Evolutionary conservation across 1,139 yeast species (phyloP), one percentile per base, ranked within the genome.

Genomic region (Chernovozyma aurita): DNA sequence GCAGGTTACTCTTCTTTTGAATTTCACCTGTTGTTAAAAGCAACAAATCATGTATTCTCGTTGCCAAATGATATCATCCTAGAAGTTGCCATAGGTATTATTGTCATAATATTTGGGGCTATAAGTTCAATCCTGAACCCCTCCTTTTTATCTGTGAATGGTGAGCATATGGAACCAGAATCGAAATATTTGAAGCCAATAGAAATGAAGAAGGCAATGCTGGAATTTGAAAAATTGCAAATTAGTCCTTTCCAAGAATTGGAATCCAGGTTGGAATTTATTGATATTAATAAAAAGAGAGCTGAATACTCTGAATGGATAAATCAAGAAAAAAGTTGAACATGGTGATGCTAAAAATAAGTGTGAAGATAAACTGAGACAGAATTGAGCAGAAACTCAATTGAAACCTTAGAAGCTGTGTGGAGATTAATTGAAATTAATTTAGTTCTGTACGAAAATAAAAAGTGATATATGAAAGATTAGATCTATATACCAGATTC

Each of bases 1-100:
- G 63, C 78, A 3, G 76, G 72, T 3, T 75, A 73, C 44, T 74
- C 80, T 11, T 64, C 78, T 1, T 68, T 67, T 46, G 79, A 75
- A 45, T 63, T 66, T 49, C 73, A 70, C 40, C 75, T 16, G 29
- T 24, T 26, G 15, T 18, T 29, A 9, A 41, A 39, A n/a, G 33
- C 44, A 12, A 38, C 53, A 15, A 44, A 41, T 34, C 44, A 47
- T 25, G 38, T 38, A 37, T 33, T 45, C 17, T 35, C 50, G 4
- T 41, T 67, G 31, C 73, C 73, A 3, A 38, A 49, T 7, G 78
- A 74, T 44, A 57, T 75, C 3, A 45, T 59, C 17, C 40, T 69
- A 18, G 80, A 76, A 47, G 58, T 70, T 0, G 36, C 65, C 7
- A 40, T 67, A 11, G 77, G 75, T 2, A 53, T 73, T 5, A 36